Evolutionary conservation across 768 basidiomycete species (phyloP).

Genomic region (Hericium rajendrae): DNA sequence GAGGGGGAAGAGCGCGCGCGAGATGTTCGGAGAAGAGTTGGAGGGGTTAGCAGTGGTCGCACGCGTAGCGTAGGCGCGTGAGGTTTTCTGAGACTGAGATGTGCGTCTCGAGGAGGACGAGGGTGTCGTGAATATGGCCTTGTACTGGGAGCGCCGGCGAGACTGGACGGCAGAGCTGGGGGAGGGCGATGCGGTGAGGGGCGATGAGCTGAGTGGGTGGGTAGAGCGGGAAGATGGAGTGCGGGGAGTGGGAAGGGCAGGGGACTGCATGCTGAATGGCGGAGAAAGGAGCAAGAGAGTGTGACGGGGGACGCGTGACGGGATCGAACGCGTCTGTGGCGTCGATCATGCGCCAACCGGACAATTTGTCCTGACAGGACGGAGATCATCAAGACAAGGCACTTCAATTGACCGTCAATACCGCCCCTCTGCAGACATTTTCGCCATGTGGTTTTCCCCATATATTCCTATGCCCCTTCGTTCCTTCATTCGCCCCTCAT

Average conservation of each 20-base stretch:
- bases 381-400: background rate
- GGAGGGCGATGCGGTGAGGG: slow-evolving; percentile 8
- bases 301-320: background rate
- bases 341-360: background rate
- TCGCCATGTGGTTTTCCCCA: too few relatives aligned
- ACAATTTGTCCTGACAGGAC: background rate
- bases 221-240: slow-evolving; percentile 8
- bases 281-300: background rate
- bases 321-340: background rate
- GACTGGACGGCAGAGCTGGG: slow-evolving; percentile 5
- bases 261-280: background rate
- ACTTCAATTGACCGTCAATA: too few relatives aligned
- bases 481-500: too few relatives aligned
- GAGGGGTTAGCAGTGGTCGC: background rate
- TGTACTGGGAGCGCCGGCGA: slow-evolving; percentile 12
- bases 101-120: background rate
- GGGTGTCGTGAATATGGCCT: slow-evolving; percentile 7
- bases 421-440: too few relatives aligned
- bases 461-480: too few relatives aligned
- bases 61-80: slow-evolving; percentile 6
- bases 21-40: background rate
- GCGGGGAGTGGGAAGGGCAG: slow-evolving; percentile 1
- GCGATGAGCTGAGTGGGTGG: slow-evolving; percentile 10
- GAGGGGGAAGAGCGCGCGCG: background rate
- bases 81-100: background rate